These are phyloP conservation scores for Talaromyces sp. DNA, from an alignment of 2,329 filamentous ascomycete species.

Conservation along the genomic window DNA sequence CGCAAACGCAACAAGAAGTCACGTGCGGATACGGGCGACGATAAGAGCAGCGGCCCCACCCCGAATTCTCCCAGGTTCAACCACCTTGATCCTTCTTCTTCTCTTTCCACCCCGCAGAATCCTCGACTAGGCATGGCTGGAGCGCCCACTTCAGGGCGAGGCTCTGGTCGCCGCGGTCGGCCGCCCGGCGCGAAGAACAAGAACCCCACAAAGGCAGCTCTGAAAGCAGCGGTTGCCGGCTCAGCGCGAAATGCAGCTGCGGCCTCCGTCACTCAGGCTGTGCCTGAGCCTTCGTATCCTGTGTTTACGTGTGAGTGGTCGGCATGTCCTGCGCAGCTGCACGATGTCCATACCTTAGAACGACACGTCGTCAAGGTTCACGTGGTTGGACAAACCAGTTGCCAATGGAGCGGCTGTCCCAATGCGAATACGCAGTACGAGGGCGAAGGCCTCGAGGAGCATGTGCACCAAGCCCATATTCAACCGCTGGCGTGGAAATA, in stretches of 20 bases:
- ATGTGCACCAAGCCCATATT: constrained; percentile 50
- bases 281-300: constrained; percentile 19
- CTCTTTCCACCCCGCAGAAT: constrained; percentile 3
- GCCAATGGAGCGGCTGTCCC: constrained; percentile 15
- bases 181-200: constrained; percentile 26
- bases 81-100: constrained; percentile 2
- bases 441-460: constrained; percentile 40
- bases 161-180: constrained; percentile 18
- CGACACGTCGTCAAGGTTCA: constrained; percentile 56
- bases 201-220: constrained; percentile 11
- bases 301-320: constrained; percentile 56
- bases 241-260: not conserved
- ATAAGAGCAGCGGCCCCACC: constrained; percentile 3
- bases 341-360: constrained; percentile 55
- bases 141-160: constrained; percentile 3
- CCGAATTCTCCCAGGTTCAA: not conserved
- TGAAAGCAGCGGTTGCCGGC: not conserved
- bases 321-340: constrained; percentile 51
- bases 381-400: constrained; percentile 24
- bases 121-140: constrained; percentile 5
- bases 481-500: constrained; percentile 49
- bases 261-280: constrained; percentile 9
- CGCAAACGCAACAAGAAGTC: constrained; percentile 5
- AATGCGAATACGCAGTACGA: constrained; percentile 14
- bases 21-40: constrained; percentile 3